Base-by-base conservation (phyloP, 2,329 filamentous ascomycete genomes). In the Emmonsiellopsis sp. region DNA sequence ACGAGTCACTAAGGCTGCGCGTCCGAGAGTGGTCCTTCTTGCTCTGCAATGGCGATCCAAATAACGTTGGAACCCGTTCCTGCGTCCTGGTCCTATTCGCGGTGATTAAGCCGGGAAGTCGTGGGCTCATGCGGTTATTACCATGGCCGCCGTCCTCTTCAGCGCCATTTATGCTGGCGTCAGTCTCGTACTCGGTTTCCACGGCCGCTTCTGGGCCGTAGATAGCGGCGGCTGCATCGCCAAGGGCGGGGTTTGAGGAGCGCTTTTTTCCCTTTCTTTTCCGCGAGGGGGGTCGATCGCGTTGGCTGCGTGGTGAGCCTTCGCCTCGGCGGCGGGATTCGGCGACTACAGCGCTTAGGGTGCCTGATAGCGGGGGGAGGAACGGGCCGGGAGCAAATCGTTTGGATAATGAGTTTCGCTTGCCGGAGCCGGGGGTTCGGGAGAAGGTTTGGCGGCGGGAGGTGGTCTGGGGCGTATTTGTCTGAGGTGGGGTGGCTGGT, bases 331-430 rank as follows among this genome's bases (percentile, higher is more conserved):
- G 76, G 30, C 85, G 71, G 20, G 81, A 78, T 31, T 86, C 83
- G 7, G 82, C 83, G 5, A 86, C 81, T 47, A 86, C 79, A 1
- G 79, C 83, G 62, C 76, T 81, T 13, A 87, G 72, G 0, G 78
- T 79, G 1, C 76, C 78, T 2, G 79, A 82, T 1, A 86, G 71
- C 0, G 84, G 81, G 32, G 79, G 78, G 1, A 83, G 75, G 4
- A 86, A 68, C 5, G 81, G 78, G 0, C 80, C 80, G 3, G 78
- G 79, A 3, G 80, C 73, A 38, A 86, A 78, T 2, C 74, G 76
- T 20, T 69, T 62, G 2, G 74, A 73, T 15, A 80, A 72, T 0
- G 77, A 78, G 58, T 75, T 73, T 46, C 76, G 73, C 20, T 66
- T 70, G 49, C 62, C 66, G 50, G 64, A 63, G 8, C 70, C 71